Conservation (phyloP, 805 yeast genomes). For the Barnettozyma siamensis region DNA sequence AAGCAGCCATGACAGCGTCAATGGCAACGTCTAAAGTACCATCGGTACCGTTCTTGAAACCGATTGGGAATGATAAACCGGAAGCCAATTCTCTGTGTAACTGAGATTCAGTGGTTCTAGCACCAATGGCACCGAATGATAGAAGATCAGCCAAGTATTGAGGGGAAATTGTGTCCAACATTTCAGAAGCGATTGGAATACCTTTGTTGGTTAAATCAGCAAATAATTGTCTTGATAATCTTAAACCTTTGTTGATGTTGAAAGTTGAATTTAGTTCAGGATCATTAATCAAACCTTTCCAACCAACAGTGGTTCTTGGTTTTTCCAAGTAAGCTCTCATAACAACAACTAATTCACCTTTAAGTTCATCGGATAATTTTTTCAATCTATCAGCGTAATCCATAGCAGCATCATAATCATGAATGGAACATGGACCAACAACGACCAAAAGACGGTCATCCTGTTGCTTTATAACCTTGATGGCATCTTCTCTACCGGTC, state of each 20-base stretch:
- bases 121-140: conserved; percentile 97
- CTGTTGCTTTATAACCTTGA: conserved; percentile 62
- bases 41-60: conserved; percentile 98
- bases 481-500: conserved; percentile 73
- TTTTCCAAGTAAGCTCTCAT: conserved; percentile 98
- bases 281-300: conserved; percentile 98
- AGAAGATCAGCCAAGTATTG: conserved; percentile 89
- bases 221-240: conserved; percentile 80
- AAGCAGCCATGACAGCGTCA: conserved; percentile 90
- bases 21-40: conserved; percentile 90
- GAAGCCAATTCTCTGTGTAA: conserved; percentile 96
- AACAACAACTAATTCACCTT: conserved; percentile 72
- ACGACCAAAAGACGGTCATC: conserved; percentile 84
- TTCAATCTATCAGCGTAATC: conserved; percentile 76
- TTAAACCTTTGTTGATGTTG: conserved; percentile 91
- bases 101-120: conserved; percentile 98
- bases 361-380: conserved; percentile 60
- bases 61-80: conserved; percentile 97
- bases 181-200: conserved; percentile 92
- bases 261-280: conserved; percentile 91
- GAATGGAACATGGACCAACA: conserved; percentile 97
- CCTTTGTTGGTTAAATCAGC: conserved; percentile 73
- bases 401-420: conserved; percentile 82
- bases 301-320: conserved; percentile 98
- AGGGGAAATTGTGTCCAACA: conserved; percentile 97